Conservation (phyloP, 225 moss, liverwort and hornwort genomes). For the Pleurozium schreberi region DNA sequence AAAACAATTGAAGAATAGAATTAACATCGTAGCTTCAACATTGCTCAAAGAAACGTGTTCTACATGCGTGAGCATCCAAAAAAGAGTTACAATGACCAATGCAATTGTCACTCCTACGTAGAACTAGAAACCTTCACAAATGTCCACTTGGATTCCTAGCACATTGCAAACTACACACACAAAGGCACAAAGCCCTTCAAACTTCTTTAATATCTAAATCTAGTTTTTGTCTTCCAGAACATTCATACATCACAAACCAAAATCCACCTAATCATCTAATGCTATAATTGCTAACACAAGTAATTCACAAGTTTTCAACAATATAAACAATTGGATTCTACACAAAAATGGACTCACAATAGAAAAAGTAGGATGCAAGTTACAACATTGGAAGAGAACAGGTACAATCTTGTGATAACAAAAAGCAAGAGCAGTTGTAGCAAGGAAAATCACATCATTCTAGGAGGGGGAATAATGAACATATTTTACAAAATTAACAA, state of each 20-base stretch:
- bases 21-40: background rate
- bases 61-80: rapidly evolving
- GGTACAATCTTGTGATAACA: background rate
- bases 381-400: background rate
- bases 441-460: background rate
- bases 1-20: background rate
- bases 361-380: background rate
- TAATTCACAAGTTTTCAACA: background rate
- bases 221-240: background rate
- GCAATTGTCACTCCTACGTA: rapidly evolving
- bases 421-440: background rate
- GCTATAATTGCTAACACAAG: background rate
- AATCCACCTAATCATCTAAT: too few relatives aligned
- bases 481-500: too few relatives aligned
- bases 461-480: too few relatives aligned
- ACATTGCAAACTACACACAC: background rate
- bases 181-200: background rate
- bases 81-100: background rate
- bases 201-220: background rate
- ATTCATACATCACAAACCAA: background rate
- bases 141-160: background rate
- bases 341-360: background rate
- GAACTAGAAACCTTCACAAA: background rate
- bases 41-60: background rate
- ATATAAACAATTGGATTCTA: background rate